Evolutionary conservation across 441 rosid species (phyloP), one percentile per base, ranked within the genome.

Genomic region (Populus hybrid): DNA sequence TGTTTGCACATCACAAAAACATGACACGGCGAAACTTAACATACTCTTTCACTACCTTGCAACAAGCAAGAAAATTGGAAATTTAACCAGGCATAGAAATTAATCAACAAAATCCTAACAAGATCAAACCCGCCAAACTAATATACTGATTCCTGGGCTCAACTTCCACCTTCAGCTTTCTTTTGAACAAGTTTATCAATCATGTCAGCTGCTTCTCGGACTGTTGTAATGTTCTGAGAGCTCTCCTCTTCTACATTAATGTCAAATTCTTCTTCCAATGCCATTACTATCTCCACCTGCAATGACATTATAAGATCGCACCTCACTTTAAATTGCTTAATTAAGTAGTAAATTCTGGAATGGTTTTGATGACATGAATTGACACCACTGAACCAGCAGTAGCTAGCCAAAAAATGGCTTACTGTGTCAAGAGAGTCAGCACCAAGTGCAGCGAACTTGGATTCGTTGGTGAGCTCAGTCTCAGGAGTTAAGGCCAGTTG

Each of bases 341-440:
- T 53, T 6, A 53, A 50, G 9, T 0, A 53, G 61, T 1, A 16
- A 53, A 53, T 46, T 4, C 11, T 53, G 1, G 21, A 53, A 53
- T 53, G 3, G 21, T 0, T 53, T 53, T 53, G 61, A 53, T 18
- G 8, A 53, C 4, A 10, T 65, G 28, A 10, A 0, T 10, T 30
- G 68, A 23, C 68, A 65, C 68, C 16, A 7, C 12, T 10, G 26
- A 63, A 63, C 67, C 7, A 24, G 3, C 8, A 35, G 38, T 35
- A 63, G 4, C 24, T 38, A 38, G 66, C 18, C 32, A 57, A 72
- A 34, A 10, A 18, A 32, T 32, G 12, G 75, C 82, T 61, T 85
- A 93, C 95, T 1, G 94, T 91, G 82, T 93, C 95, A 2, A 93
- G 97, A 10, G 96, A 91, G 81, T 91, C 96, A 6, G 97, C 94